phyloP scores from a whole-genome alignment of 257 asterid genomes.

The Cinchona pubescens region DNA sequence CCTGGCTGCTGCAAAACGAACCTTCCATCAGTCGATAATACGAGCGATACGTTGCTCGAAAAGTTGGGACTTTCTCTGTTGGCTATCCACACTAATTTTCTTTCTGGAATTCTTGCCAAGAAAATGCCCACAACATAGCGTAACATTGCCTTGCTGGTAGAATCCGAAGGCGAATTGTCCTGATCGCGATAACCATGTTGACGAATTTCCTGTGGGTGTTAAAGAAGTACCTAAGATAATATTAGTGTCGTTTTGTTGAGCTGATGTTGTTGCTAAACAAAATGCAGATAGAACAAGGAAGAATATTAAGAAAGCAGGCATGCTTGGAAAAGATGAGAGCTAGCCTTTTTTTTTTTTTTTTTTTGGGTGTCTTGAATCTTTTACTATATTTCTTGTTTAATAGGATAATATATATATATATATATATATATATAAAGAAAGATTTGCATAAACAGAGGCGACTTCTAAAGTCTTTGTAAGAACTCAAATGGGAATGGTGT shows the following conservation, averaged over 20 bases:
- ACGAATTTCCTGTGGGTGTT: slow-evolving; percentile 27
- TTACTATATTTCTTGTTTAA: too few species aligned
- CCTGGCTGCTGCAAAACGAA: slow-evolving; percentile 23
- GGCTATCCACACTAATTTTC: slow-evolving; percentile 32
- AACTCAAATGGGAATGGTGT: too few species aligned
- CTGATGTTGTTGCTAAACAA: too few species aligned
- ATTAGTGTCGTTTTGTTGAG: slow-evolving; percentile 29
- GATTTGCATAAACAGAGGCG: too few species aligned
- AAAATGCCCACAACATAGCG: slow-evolving; percentile 25
- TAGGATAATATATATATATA: too few species aligned
- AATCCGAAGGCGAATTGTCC: slow-evolving; percentile 29
- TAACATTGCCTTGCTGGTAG: slow-evolving; percentile 5
- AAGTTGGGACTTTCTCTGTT: too few species aligned
- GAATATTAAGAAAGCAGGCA: not conserved
- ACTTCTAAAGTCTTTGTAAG: too few species aligned
- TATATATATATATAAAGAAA: too few species aligned
- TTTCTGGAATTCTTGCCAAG: slow-evolving; percentile 10
- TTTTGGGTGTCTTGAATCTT: not conserved
- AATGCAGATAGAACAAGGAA: not conserved
- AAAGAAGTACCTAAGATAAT: slow-evolving; percentile 40
- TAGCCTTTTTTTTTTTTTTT: not conserved
- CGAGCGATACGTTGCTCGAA: slow-evolving; percentile 12
- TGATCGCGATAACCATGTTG: slow-evolving; percentile 24
- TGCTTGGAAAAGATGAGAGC: too few species aligned
- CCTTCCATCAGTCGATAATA: slow-evolving; percentile 31